These are phyloP conservation scores for Coniochaeta prunicola DNA, from an alignment of 2,329 filamentous ascomycete genomes.

Conservation along the genomic window DNA sequence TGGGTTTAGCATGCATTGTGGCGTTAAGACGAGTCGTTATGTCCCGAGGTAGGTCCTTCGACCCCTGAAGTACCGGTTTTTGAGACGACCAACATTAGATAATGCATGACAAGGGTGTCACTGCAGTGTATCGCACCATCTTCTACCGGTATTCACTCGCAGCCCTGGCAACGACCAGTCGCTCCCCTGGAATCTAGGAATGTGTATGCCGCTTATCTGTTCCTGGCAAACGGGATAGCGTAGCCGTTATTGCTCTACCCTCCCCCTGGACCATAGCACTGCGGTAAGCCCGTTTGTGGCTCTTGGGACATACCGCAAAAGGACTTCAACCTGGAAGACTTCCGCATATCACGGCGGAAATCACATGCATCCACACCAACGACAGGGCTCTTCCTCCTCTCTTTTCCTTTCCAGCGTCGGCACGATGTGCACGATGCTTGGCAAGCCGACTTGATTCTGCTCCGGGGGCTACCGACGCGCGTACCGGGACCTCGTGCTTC, in stretches of 20 bases:
- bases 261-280: too few species aligned
- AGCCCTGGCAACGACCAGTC: not conserved
- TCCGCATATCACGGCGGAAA: too few species aligned
- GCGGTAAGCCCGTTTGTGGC: too few species aligned
- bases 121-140: too few species aligned
- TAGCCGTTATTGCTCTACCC: too few species aligned
- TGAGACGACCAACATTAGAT: not conserved
- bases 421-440: not conserved
- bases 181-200: not conserved
- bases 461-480: not conserved
- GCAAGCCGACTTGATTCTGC: not conserved
- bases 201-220: too few species aligned
- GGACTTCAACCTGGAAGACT: too few species aligned
- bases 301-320: too few species aligned
- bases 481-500: not conserved
- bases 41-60: not conserved
- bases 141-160: not conserved
- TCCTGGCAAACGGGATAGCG: too few species aligned
- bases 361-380: too few species aligned
- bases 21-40: not conserved
- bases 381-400: too few species aligned
- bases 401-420: too few species aligned
- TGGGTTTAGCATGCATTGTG: not conserved
- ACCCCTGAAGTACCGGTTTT: not conserved
- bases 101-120: not conserved